Evolutionary conservation across 345 rosid species (phyloP).

Genomic region (Hypericum perforatum): DNA sequence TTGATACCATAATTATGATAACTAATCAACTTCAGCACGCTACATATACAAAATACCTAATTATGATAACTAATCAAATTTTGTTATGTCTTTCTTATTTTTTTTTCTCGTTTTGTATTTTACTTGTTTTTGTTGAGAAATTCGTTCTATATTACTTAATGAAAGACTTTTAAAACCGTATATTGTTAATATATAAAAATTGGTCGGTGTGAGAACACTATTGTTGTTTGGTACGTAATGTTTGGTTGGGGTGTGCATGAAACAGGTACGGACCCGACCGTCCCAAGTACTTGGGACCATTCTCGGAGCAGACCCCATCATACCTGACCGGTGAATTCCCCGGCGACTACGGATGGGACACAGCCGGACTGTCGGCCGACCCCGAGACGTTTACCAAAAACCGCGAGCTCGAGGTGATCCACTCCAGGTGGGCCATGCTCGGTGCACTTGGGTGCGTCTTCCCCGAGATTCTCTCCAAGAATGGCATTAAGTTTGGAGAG

Average conservation of each 20-base stretch:
- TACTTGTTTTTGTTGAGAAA: too few relatives aligned
- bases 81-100: too few relatives aligned
- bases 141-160: too few relatives aligned
- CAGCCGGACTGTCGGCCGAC: constrained; percentile 88
- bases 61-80: too few relatives aligned
- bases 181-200: too few relatives aligned
- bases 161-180: too few relatives aligned
- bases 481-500: constrained; percentile 85
- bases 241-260: constrained; percentile 1
- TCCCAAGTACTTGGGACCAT: constrained; percentile 92
- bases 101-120: too few relatives aligned
- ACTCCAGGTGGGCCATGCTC: constrained; percentile 96
- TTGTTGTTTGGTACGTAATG: too few relatives aligned
- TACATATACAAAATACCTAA: too few relatives aligned
- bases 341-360: constrained; percentile 97
- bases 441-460: constrained; percentile 92
- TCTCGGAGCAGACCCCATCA: constrained; percentile 88
- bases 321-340: constrained; percentile 94
- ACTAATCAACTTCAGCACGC: too few relatives aligned
- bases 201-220: too few relatives aligned
- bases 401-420: constrained; percentile 96
- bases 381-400: constrained; percentile 95
- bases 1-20: too few relatives aligned
- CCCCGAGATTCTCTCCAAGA: constrained; percentile 80
- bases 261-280: constrained; percentile 98